These are phyloP conservation scores for Boletus mariae DNA, from an alignment of 1,284 basidiomycete genomes.

Conservation along the genomic window DNA sequence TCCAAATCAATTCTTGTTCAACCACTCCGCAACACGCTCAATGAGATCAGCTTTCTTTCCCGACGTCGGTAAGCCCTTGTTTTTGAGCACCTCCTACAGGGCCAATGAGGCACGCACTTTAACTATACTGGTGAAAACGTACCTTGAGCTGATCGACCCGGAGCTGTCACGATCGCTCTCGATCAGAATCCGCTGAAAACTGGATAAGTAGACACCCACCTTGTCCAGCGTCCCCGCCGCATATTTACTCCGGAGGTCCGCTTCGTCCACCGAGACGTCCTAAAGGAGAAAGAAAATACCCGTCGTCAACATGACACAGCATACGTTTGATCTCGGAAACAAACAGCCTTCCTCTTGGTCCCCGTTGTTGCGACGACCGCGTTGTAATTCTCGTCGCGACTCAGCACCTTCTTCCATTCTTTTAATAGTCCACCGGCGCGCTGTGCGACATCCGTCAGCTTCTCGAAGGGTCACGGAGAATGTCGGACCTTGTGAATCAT, in stretches of 20 bases:
- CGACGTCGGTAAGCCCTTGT: slow-evolving; percentile 53
- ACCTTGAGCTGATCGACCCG: slow-evolving; percentile 79
- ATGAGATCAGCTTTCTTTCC: slow-evolving; percentile 72
- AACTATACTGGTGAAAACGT: slow-evolving; percentile 7
- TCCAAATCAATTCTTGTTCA: slow-evolving; percentile 28
- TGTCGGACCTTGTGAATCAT: slow-evolving; percentile 72
- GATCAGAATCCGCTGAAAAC: slow-evolving; percentile 2
- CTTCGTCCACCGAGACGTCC: slow-evolving; percentile 60
- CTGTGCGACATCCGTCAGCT: slow-evolving; percentile 35
- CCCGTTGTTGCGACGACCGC: slow-evolving; percentile 47
- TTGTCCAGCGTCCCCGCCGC: slow-evolving; percentile 58
- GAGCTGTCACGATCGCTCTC: slow-evolving; percentile 44
- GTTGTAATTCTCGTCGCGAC: slow-evolving; percentile 61
- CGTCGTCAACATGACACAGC: slow-evolving; percentile 1
- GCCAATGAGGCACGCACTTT: slow-evolving; percentile 4
- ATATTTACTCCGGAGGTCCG: slow-evolving; percentile 65
- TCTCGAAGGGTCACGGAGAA: neutral
- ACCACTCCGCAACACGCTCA: slow-evolving; percentile 58
- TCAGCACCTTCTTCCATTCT: slow-evolving; percentile 69
- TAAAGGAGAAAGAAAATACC: slow-evolving; percentile 20
- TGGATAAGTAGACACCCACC: slow-evolving; percentile 40
- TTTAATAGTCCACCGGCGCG: slow-evolving; percentile 72
- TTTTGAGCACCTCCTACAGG: slow-evolving; percentile 63
- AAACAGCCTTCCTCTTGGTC: slow-evolving; percentile 67
- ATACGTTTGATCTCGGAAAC: slow-evolving; percentile 25